Evolutionary conservation across 306 rosid genomes (phyloP), one percentile per base, ranked within the genome.

Genomic region (Albizia julibrissin): DNA sequence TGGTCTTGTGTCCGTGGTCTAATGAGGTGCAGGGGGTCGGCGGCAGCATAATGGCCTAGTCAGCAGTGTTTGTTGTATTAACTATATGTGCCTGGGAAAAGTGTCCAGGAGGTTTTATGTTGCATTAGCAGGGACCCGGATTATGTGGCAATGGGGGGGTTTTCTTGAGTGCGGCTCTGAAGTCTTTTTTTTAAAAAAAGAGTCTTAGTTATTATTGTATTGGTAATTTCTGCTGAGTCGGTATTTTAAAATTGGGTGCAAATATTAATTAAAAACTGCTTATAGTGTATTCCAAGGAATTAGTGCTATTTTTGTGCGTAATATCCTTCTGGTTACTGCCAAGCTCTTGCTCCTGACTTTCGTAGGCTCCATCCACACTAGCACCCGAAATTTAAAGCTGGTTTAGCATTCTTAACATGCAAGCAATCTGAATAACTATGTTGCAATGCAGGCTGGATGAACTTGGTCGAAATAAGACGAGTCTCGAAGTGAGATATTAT

Each of bases 1-100:
- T 46, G 89, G 94, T 90, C 94, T 77, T 75, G 97, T 80, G 96
- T 90, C 94, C 66, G 89, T 85, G 82, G 87, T 88, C 71, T 24
- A 69, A 88, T 82, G 92, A 81, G 85, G 87, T 87, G 91, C 92
- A 84, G 58, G 85, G 89, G 88, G 84, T 82, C 79, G 79, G 74
- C 47, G 43, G 84, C 90, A 81, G 88, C 91, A 85, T 85, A 85
- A 54, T 75, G 85, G 74, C 85, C 80, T 74, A 78, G 85, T 81
- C 62, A 75, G 86, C 78, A 74, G 87, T 44, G 79, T 33, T 80
- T 80, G 79, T 75, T 56, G 46, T 86, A 65, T 61, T 79, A 75
- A 82, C 24, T 77, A 54, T 75, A 56, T 76, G 56, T 75, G 86
- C 89, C 69, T 86, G 85, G 86, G 67, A 82, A 80, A 76, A 61